These are phyloP conservation scores for Nicotiana obtusifolia DNA, from an alignment of 257 asterid genomes.

Conservation along the genomic window DNA sequence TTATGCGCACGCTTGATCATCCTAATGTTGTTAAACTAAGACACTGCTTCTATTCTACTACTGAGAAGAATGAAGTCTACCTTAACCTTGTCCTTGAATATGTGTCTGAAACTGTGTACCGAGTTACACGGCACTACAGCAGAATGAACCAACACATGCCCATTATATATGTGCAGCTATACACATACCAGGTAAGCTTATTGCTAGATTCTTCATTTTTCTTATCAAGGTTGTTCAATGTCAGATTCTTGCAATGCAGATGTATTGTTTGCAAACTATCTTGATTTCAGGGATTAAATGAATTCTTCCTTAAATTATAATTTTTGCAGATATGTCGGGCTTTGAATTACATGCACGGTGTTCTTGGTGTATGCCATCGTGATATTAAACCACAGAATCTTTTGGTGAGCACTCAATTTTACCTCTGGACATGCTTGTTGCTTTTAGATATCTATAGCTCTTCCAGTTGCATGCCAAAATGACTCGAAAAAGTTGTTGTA, in stretches of 20 bases:
- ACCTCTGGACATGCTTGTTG: not conserved
- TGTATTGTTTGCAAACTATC: not conserved
- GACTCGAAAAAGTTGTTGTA: not conserved
- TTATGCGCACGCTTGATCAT: constrained; percentile 64
- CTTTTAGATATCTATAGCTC: not conserved
- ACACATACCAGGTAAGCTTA: constrained; percentile 65
- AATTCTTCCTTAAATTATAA: not conserved
- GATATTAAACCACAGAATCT: constrained; percentile 95
- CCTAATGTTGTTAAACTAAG: constrained; percentile 68
- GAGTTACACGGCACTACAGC: constrained; percentile 74
- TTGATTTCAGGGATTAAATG: not conserved
- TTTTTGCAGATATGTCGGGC: constrained; percentile 74
- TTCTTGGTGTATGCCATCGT: constrained; percentile 81
- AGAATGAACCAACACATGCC: constrained; percentile 77
- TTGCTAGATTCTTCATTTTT: not conserved
- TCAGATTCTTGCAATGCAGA: not conserved
- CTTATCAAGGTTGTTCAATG: not conserved
- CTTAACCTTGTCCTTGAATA: constrained; percentile 82
- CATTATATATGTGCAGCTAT: constrained; percentile 57
- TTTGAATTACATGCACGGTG: constrained; percentile 64
- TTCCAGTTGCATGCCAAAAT: not conserved
- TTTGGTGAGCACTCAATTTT: constrained; percentile 43
- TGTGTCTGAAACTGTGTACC: constrained; percentile 77
- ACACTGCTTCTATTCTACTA: constrained; percentile 79
- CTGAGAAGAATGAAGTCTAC: constrained; percentile 77